A percentile compares a stretch with the other conserved stretches of the same genome.
Evolutionary conservation across 176 grass and related monocot species (phyloP).

Genomic region (Musa itinerans): DNA sequence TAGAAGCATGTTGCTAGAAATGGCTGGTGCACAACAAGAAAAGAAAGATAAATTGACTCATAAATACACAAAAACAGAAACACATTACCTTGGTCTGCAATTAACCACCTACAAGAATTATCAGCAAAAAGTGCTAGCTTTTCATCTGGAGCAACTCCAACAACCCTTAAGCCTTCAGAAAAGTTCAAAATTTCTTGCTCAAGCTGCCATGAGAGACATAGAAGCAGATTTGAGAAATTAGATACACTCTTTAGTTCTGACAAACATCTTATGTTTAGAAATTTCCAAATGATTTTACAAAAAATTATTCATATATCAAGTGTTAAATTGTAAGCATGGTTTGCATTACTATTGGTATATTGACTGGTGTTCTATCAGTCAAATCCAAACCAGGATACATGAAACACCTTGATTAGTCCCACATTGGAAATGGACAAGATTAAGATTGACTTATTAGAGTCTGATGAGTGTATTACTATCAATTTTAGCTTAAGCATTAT

Average conservation of each 20-base stretch:
- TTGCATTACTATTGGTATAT: too few relatives aligned
- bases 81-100: slow-evolving; percentile 84
- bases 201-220: slow-evolving; percentile 40
- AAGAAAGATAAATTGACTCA: not conserved
- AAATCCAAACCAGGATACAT: too few relatives aligned
- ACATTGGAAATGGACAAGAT: too few relatives aligned
- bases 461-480: too few relatives aligned
- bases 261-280: not conserved
- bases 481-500: too few relatives aligned
- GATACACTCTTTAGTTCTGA: not conserved
- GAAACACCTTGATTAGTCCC: too few relatives aligned
- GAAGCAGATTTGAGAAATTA: not conserved
- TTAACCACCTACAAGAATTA: slow-evolving; percentile 81
- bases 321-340: too few relatives aligned
- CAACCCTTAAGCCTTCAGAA: slow-evolving; percentile 64
- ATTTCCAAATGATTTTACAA: not conserved
- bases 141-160: slow-evolving; percentile 64
- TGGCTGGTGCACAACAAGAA: not conserved
- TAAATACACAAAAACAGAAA: not conserved
- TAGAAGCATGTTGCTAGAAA: not conserved
- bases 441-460: too few relatives aligned
- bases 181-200: slow-evolving; percentile 90
- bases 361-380: too few relatives aligned
- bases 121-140: slow-evolving; percentile 88
- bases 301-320: too few relatives aligned